phyloP scores from a whole-genome alignment of 768 basidiomycete species.

The Mycena vulgaris region DNA sequence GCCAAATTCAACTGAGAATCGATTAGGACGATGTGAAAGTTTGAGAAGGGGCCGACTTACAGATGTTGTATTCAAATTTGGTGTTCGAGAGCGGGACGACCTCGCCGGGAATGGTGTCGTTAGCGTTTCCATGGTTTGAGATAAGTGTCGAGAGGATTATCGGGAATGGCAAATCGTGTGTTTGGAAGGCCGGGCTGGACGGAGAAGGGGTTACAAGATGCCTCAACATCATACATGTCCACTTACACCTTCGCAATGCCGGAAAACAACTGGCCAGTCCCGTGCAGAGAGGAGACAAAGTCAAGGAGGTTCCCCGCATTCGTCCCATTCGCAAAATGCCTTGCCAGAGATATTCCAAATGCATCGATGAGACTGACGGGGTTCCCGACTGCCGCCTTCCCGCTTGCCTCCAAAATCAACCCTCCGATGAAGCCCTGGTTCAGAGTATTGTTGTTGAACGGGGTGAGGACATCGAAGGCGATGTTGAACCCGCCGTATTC shows the following conservation, averaged over 20 bases:
- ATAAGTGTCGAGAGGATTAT: constrained; percentile 50
- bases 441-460: constrained; percentile 39
- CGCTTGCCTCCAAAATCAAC: constrained; percentile 46
- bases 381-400: constrained; percentile 51
- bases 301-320: constrained; percentile 44
- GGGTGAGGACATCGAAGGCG: constrained; percentile 42
- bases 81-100: constrained; percentile 49
- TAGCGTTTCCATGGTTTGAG: constrained; percentile 45
- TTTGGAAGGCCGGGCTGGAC: constrained; percentile 50
- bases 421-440: constrained; percentile 41
- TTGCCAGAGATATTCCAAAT: constrained; percentile 32
- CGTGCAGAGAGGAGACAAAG: constrained; percentile 47
- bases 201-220: constrained; percentile 9
- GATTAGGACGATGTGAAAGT: neutral
- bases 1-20: constrained; percentile 53
- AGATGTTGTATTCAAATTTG: constrained; percentile 54
- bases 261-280: constrained; percentile 54
- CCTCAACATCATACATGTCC: neutral
- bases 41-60: constrained; percentile 16
- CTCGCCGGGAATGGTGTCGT: constrained; percentile 36
- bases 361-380: constrained; percentile 27
- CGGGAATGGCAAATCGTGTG: constrained; percentile 56
- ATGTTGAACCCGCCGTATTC: constrained; percentile 56
- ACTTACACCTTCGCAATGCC: constrained; percentile 52
- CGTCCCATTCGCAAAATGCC: constrained; percentile 51